phyloP scores from a whole-genome alignment of 495 filamentous ascomycete genomes.

The Cairneyella variabilis region DNA sequence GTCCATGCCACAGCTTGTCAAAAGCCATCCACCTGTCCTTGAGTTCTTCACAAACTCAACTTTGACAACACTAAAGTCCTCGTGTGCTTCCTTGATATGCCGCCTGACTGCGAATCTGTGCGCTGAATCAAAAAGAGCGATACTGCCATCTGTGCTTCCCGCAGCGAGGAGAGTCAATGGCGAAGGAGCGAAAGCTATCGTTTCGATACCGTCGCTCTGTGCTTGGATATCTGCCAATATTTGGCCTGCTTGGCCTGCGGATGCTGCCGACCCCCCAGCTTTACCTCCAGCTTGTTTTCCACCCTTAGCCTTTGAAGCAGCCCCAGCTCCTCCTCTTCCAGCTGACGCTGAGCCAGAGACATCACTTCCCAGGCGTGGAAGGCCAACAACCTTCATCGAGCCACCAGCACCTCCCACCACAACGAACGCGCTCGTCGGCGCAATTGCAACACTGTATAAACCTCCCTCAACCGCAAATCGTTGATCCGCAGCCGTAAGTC shows the following conservation, averaged over 20 bases:
- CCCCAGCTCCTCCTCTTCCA: conserved; percentile 35
- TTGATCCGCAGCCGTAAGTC: conserved; percentile 77
- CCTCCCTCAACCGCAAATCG: conserved; percentile 90
- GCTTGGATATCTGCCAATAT: conserved; percentile 63
- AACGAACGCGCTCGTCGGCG: conserved; percentile 70
- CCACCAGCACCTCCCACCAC: conserved; percentile 88
- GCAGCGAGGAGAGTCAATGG: conserved; percentile 77
- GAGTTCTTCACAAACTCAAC: conserved; percentile 72
- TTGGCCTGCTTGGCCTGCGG: conserved; percentile 64
- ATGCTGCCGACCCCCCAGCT: conserved; percentile 31
- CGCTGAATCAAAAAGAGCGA: conserved; percentile 82
- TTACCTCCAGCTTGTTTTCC: conserved; percentile 34
- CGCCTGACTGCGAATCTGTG: conserved; percentile 77
- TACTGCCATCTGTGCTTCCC: conserved; percentile 85
- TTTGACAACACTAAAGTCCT: conserved; percentile 81
- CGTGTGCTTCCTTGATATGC: conserved; percentile 76
- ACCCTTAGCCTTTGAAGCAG: conserved; percentile 41
- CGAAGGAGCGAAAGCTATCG: conserved; percentile 74
- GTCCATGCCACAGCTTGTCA: conserved; percentile 83
- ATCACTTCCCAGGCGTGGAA: conserved; percentile 61
- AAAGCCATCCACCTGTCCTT: conserved; percentile 47
- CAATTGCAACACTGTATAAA: conserved; percentile 77
- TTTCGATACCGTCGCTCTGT: conserved; percentile 80
- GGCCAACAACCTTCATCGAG: conserved; percentile 73
- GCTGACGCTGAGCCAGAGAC: conserved; percentile 28